Evolutionary conservation across 2,329 filamentous ascomycete genomes (phyloP).

Genomic region (Fusarium miscanthi): DNA sequence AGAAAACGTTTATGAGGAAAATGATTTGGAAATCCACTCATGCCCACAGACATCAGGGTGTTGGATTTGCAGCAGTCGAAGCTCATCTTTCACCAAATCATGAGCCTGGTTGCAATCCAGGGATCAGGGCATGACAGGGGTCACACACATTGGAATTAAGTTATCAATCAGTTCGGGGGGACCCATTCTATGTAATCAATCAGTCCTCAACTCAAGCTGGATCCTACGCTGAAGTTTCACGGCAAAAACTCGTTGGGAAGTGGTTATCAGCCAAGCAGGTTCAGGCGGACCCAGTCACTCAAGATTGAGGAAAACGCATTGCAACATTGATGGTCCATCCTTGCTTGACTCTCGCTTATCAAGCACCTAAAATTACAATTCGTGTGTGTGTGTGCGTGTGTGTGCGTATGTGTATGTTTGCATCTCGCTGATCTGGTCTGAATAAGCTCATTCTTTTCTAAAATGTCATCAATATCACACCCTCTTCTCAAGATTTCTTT

Average conservation of each 20-base stretch:
- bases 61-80: neutral
- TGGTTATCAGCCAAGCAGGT: neutral
- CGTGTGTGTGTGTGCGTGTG: neutral
- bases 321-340: neutral
- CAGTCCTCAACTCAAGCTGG: neutral
- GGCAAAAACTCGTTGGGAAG: neutral
- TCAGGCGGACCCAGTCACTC: neutral
- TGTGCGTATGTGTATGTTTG: neutral
- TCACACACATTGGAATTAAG: constrained; percentile 28
- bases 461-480: constrained; percentile 1
- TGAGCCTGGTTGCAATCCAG: neutral
- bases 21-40: neutral
- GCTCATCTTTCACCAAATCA: neutral
- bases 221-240: neutral
- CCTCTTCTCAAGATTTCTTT: neutral
- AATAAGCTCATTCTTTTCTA: neutral
- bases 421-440: neutral
- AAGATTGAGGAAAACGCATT: neutral
- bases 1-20: neutral
- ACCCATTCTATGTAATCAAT: constrained; percentile 33
- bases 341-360: neutral
- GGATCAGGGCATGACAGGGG: constrained; percentile 20
- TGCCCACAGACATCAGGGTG: neutral
- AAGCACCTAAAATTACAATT: neutral
- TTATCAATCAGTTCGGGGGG: constrained; percentile 43